A percentile compares a stretch with the other conserved stretches of the same genome.
Evolutionary conservation across 2,329 filamentous ascomycete species (phyloP).

Genomic region (Pestalotiopsis sp.): DNA sequence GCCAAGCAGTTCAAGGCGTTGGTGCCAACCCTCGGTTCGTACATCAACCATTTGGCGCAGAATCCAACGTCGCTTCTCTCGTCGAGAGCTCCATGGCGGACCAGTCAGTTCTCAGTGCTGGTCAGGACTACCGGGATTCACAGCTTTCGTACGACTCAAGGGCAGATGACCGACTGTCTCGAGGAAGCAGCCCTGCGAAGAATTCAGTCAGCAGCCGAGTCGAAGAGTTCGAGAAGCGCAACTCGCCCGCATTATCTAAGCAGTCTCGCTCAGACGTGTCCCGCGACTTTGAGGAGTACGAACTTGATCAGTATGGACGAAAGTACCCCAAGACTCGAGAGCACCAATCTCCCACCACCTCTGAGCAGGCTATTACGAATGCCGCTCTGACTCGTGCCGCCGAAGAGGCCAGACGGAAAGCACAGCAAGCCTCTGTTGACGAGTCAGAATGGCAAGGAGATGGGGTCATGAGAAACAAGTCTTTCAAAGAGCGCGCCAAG

Average conservation of each 20-base stretch:
- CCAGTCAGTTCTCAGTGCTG: slow-evolving; percentile 67
- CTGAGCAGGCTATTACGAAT: slow-evolving; percentile 59
- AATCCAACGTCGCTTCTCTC: slow-evolving; percentile 89
- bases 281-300: slow-evolving; percentile 57
- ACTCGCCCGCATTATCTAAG: slow-evolving; percentile 20
- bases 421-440: slow-evolving; percentile 38
- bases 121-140: slow-evolving; percentile 48
- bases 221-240: slow-evolving; percentile 31
- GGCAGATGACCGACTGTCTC: slow-evolving; percentile 4
- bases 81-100: slow-evolving; percentile 72
- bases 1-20: slow-evolving; percentile 71
- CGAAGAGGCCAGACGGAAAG: slow-evolving; percentile 53
- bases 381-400: slow-evolving; percentile 55
- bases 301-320: slow-evolving; percentile 59
- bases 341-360: slow-evolving; percentile 56
- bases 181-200: slow-evolving; percentile 30
- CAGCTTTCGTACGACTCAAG: slow-evolving; percentile 24
- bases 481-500: slow-evolving; percentile 67
- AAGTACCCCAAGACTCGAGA: slow-evolving; percentile 52
- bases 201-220: slow-evolving; percentile 39
- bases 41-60: slow-evolving; percentile 71
- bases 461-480: slow-evolving; percentile 62
- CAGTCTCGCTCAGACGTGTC: slow-evolving; percentile 34
- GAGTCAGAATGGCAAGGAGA: slow-evolving; percentile 46
- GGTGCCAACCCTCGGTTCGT: slow-evolving; percentile 78